Evolutionary conservation across 2,329 filamentous ascomycete species (phyloP).

Genomic region (Trichoderma aggressivum): DNA sequence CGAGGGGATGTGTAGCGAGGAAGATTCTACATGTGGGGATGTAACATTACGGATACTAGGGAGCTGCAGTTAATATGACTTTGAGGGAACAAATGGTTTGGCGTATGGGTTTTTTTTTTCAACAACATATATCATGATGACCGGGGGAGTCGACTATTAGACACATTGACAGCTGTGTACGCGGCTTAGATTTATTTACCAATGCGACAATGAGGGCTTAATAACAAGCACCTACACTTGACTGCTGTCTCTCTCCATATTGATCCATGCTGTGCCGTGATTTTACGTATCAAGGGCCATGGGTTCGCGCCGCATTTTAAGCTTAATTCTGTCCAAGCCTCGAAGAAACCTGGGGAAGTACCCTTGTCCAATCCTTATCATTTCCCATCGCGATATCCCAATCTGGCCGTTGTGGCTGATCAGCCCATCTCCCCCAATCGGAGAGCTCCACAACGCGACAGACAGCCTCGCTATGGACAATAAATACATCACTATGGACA

Average conservation of each 20-base stretch:
- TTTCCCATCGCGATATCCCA: background rate
- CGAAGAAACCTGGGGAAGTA: background rate
- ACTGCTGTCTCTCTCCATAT: background rate
- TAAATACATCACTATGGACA: background rate
- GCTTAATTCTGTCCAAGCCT: background rate
- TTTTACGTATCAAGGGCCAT: background rate
- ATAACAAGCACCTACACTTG: background rate
- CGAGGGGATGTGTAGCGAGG: background rate
- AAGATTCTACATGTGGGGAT: background rate
- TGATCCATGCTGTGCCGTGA: background rate
- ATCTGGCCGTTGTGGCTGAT: background rate
- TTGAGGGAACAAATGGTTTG: background rate
- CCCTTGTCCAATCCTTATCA: background rate
- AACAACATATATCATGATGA: background rate
- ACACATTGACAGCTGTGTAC: background rate
- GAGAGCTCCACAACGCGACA: background rate
- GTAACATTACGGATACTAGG: background rate
- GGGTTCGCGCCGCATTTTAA: background rate
- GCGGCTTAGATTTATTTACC: background rate
- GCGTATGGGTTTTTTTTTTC: background rate
- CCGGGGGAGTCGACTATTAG: background rate
- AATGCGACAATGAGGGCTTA: background rate
- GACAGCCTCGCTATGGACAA: background rate
- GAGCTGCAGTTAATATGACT: constrained; percentile 7
- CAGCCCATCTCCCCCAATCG: background rate